A percentile compares a stretch with the other conserved stretches of the same genome.
Conservation (phyloP, 1,284 basidiomycete species). For the Hypsizygus ulmarius region DNA sequence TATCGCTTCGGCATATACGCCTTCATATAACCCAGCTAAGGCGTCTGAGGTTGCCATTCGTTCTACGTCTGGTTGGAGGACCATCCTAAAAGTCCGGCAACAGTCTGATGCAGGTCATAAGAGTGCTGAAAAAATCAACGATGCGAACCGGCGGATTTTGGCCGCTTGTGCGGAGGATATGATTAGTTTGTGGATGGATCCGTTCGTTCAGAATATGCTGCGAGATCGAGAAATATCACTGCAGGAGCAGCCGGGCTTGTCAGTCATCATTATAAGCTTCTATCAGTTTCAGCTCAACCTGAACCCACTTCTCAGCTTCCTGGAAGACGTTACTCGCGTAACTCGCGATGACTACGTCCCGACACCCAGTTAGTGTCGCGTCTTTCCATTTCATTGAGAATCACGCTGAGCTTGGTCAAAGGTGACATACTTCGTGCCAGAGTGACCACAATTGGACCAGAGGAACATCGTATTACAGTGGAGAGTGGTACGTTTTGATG, state of each 20-base stretch:
- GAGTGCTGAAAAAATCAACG: slow-evolving; percentile 33
- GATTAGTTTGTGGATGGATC: slow-evolving; percentile 46
- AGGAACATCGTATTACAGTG: slow-evolving; percentile 56
- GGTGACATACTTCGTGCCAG: slow-evolving; percentile 65
- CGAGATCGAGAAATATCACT: slow-evolving; percentile 42
- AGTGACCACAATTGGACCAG: slow-evolving; percentile 61
- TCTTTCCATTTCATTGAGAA: neutral
- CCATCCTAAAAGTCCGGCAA: slow-evolving; percentile 29
- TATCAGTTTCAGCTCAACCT: slow-evolving; percentile 7
- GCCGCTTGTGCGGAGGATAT: slow-evolving; percentile 57
- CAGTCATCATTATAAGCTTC: slow-evolving; percentile 26
- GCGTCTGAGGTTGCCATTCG: slow-evolving; percentile 49
- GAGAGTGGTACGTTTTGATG: slow-evolving; percentile 39
- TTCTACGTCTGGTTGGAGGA: slow-evolving; percentile 50
- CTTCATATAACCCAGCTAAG: slow-evolving; percentile 36
- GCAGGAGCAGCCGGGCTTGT: slow-evolving; percentile 62
- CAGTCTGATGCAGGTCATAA: slow-evolving; percentile 19
- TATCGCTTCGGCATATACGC: slow-evolving; percentile 5
- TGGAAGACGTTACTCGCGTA: slow-evolving; percentile 53
- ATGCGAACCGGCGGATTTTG: slow-evolving; percentile 44
- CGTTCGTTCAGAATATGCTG: slow-evolving; percentile 40
- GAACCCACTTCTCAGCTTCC: slow-evolving; percentile 42
- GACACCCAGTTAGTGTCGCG: slow-evolving; percentile 38
- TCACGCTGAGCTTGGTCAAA: slow-evolving; percentile 20
- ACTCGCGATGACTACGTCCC: slow-evolving; percentile 51